A percentile compares a stretch with the other conserved stretches of the same genome.
phyloP scores from a whole-genome alignment of 192 early-diverging fungal species.

The Dimargaris cristalligena region DNA sequence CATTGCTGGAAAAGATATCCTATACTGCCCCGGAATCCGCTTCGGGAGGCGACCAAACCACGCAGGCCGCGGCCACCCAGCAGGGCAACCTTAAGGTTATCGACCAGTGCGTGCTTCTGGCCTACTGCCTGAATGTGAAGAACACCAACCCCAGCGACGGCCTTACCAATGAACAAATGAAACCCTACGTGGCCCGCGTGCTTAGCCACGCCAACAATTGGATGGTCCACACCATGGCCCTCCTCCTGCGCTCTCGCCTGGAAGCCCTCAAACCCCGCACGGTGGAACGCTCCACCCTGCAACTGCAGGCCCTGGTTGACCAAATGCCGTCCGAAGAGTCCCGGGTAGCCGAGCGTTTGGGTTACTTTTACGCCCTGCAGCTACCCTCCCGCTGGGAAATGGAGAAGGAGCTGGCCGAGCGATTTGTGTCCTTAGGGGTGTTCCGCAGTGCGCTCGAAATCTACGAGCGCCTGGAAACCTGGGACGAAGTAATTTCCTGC shows the following conservation, averaged over 20 bases:
- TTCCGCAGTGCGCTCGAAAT: constrained; percentile 85
- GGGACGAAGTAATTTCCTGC: constrained; percentile 87
- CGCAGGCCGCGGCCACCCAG: constrained; percentile 21
- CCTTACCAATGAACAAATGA: constrained; percentile 90
- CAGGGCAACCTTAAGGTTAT: constrained; percentile 55
- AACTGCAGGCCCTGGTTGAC: constrained; percentile 94
- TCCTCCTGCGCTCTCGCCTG: constrained; percentile 78
- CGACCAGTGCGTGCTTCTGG: constrained; percentile 82
- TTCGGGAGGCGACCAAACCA: constrained; percentile 24
- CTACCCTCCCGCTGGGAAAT: constrained; percentile 92
- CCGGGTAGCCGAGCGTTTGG: constrained; percentile 48
- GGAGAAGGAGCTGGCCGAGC: constrained; percentile 77
- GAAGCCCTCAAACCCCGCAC: constrained; percentile 75
- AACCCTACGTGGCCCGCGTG: constrained; percentile 79
- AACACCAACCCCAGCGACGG: constrained; percentile 89
- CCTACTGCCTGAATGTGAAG: constrained; percentile 81
- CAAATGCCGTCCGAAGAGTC: constrained; percentile 41
- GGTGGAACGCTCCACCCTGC: constrained; percentile 73
- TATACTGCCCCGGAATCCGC: too few species aligned
- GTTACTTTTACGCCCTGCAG: constrained; percentile 56
- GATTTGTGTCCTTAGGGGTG: constrained; percentile 73
- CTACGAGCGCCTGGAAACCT: constrained; percentile 83
- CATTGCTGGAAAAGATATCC: constrained; percentile 64
- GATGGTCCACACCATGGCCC: constrained; percentile 92
- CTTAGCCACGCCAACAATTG: constrained; percentile 91